These are phyloP conservation scores for Neonectria coccinea DNA, from an alignment of 2,329 filamentous ascomycete genomes.

Conservation along the genomic window DNA sequence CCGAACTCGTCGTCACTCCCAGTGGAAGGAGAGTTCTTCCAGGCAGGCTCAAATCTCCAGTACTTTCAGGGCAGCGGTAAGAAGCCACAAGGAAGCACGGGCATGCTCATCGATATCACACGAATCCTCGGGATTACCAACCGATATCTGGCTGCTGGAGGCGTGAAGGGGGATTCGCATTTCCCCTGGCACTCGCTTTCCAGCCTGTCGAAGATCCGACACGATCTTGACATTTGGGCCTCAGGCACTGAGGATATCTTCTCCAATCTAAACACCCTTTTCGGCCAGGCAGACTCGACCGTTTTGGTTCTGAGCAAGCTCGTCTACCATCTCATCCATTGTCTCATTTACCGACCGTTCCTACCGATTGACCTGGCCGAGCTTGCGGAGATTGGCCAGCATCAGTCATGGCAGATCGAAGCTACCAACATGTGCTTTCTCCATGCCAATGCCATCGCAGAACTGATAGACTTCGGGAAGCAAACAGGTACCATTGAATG, in stretches of 20 bases:
- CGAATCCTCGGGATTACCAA: constrained; percentile 87
- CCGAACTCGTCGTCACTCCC: constrained; percentile 70
- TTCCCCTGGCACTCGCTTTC: constrained; percentile 92
- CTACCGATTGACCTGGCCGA: constrained; percentile 86
- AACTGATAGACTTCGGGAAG: constrained; percentile 82
- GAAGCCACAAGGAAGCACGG: constrained; percentile 79
- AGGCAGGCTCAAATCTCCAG: constrained; percentile 81
- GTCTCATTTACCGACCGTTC: constrained; percentile 87
- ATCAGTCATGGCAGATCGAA: constrained; percentile 93
- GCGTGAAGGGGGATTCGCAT: constrained; percentile 89
- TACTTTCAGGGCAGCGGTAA: constrained; percentile 76
- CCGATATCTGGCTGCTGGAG: constrained; percentile 84
- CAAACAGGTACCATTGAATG: constrained; percentile 82
- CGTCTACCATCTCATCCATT: constrained; percentile 88
- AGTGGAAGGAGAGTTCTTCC: constrained; percentile 84
- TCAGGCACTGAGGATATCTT: constrained; percentile 84
- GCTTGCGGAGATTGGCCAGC: constrained; percentile 81
- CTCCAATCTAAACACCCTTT: constrained; percentile 78
- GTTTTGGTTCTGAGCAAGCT: constrained; percentile 85
- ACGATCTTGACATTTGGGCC: constrained; percentile 87
- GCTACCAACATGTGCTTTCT: constrained; percentile 88
- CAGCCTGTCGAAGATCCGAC: constrained; percentile 85
- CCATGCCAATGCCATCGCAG: constrained; percentile 88
- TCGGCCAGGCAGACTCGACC: constrained; percentile 82
- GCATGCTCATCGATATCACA: constrained; percentile 86